Conservation (phyloP, 352 stramenopile genomes). For the Peronosclerospora sorghi region DNA sequence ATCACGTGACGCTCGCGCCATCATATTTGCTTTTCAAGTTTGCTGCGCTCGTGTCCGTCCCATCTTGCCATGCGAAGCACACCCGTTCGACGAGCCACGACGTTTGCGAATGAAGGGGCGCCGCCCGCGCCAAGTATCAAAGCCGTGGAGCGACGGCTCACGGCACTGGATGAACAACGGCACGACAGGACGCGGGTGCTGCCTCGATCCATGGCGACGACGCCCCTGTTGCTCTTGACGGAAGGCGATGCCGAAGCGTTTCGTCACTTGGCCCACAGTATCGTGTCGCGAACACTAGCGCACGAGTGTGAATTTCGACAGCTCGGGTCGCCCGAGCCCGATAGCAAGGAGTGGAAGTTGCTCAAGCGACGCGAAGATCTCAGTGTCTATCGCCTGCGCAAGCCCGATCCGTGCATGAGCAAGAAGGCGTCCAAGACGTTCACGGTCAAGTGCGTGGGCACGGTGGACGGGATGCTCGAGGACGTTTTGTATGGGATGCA, state of each 20-base stretch:
- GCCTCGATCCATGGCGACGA: background rate
- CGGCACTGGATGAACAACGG: slow-evolving; percentile 4
- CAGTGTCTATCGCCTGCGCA: slow-evolving; percentile 15
- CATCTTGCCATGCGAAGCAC: too few species aligned
- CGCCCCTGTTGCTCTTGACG: slow-evolving; percentile 13
- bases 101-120: slow-evolving; percentile 1
- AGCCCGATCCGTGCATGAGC: too few species aligned
- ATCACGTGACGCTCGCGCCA: too few species aligned
- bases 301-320: slow-evolving; percentile 29
- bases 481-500: slow-evolving; percentile 43
- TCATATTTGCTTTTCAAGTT: too few species aligned
- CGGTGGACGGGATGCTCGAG: slow-evolving; percentile 34
- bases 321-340: slow-evolving; percentile 12
- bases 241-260: slow-evolving; percentile 20
- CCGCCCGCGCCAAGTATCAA: background rate
- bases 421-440: slow-evolving; percentile 12
- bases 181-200: background rate
- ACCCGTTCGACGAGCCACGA: slow-evolving; percentile 8
- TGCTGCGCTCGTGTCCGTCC: too few species aligned
- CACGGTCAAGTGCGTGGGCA: slow-evolving; percentile 31
- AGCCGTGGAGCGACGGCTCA: slow-evolving; percentile 3
- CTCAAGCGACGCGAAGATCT: slow-evolving; percentile 23
- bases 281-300: slow-evolving; percentile 29
- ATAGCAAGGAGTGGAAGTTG: slow-evolving; percentile 21
- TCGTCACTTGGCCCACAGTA: slow-evolving; percentile 21